Base-by-base conservation (phyloP, 495 filamentous ascomycete species). In the Cairneyella variabilis region DNA sequence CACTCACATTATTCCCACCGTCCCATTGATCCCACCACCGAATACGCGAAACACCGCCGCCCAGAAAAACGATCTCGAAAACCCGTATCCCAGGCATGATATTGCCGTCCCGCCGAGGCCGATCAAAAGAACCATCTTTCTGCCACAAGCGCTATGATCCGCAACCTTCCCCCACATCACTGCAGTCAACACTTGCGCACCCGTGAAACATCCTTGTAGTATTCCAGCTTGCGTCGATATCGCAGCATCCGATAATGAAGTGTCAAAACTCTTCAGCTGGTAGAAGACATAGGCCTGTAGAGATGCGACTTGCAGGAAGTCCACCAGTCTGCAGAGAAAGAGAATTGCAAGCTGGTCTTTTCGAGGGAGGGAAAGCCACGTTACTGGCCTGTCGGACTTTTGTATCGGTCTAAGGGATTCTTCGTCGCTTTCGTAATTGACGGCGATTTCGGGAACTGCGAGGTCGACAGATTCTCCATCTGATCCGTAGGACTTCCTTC, bases 111-210 rank as follows among this genome's bases (percentile, higher is more conserved):
- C 88, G 8, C 80, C 36, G 25, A 91, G 62, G 7, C 88, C 89
- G 37, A 91, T 79, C 57, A 91, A 62, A 58, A 93, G 69, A 32
- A 91, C 87, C 18, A 80, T 85, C 64, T 88, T 90, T 17, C 89
- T 76, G 5, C 89, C 89, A 36, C 80, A 77, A 66, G 73, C 76
- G 39, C 77, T 75, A 3, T 80, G 79, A 68, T 93, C 89, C 2
- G 88, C 85, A 17, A 85, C 69, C 1, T 84, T 75, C 3, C 89
- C 89, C 88, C 89, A 91, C 20, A 87, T 63, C 62, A 91, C 86
- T 17, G 86, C 87, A 1, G 89, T 91, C n/a, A 86, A 69, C 66
- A 89, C 89, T 69, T 93, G 89, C 8, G 87, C 84, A 3, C 34
- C 53, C 80, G 85, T 2, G 86, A 88, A 63, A 90, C 91, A 56